These are phyloP conservation scores for Erythrophleum ivorense DNA, from an alignment of 331 rosid species.

Conservation along the genomic window DNA sequence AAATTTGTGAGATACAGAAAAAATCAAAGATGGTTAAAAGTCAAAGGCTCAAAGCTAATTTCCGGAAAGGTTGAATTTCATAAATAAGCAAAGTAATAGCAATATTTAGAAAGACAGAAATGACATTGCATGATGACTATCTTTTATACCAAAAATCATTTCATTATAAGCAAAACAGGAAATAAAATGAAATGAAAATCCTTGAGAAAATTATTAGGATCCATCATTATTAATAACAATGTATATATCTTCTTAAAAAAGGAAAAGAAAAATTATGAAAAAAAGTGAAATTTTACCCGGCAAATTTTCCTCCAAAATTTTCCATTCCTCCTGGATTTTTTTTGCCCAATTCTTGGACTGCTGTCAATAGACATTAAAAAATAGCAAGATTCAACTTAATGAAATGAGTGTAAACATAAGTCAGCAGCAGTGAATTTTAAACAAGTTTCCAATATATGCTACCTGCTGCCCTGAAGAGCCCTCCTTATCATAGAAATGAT, in stretches of 20 bases:
- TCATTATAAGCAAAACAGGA: conserved; percentile 12
- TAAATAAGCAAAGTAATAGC: conserved; percentile 21
- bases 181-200: background rate
- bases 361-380: conserved; percentile 41
- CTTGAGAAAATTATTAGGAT: conserved; percentile 1
- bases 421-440: background rate
- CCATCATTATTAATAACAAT: conserved; percentile 18
- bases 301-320: conserved; percentile 69
- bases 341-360: conserved; percentile 76
- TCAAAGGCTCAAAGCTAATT: conserved; percentile 27
- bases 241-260: background rate
- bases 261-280: background rate
- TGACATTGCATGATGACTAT: conserved; percentile 17
- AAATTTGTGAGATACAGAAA: conserved; percentile 38
- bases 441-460: conserved; percentile 25
- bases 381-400: conserved; percentile 27
- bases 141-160: conserved; percentile 9
- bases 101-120: conserved; percentile 18
- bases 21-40: background rate
- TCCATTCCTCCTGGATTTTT: conserved; percentile 85
- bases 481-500: conserved; percentile 60
- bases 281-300: conserved; percentile 57
- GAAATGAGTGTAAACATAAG: conserved; percentile 18
- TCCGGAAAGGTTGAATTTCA: conserved; percentile 19
- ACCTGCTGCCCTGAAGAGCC: conserved; percentile 56